Percentiles rank a stretch among this genome's conserved stretches.
Evolutionary conservation across 192 early-diverging fungal genomes (phyloP).

Genomic region (Coemansia sp.): DNA sequence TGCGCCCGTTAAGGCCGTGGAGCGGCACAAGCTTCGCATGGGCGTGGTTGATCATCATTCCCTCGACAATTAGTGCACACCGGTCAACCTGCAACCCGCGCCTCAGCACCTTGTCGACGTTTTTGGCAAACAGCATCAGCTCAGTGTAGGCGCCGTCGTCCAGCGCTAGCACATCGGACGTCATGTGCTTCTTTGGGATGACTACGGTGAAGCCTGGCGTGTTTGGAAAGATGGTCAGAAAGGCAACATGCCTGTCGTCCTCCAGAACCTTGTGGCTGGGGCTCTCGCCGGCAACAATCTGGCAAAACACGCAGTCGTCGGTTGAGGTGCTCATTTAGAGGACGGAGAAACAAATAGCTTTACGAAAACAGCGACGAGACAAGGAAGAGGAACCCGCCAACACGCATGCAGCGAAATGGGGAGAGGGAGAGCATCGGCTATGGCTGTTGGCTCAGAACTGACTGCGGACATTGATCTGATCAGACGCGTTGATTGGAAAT

Average conservation of each 20-base stretch:
- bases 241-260: slow-evolving; percentile 24
- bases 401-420: no score
- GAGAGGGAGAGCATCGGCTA: no score
- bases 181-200: slow-evolving; percentile 21
- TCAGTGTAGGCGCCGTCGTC: slow-evolving; percentile 16
- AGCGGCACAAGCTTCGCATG: slow-evolving; percentile 31
- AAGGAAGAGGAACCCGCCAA: background rate
- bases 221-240: slow-evolving; percentile 29
- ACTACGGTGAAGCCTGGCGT: slow-evolving; percentile 31
- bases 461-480: no score
- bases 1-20: slow-evolving; percentile 17
- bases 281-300: slow-evolving; percentile 18
- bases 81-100: slow-evolving; percentile 25
- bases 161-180: slow-evolving; percentile 24
- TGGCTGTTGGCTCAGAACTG: no score
- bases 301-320: slow-evolving; percentile 19
- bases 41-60: slow-evolving; percentile 29
- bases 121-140: slow-evolving; percentile 27
- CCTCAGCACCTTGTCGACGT: slow-evolving; percentile 24
- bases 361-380: background rate
- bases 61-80: slow-evolving; percentile 26
- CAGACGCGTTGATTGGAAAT: no score
- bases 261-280: slow-evolving; percentile 24
- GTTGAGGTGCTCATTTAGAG: background rate
- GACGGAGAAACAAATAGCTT: background rate